Conservation (phyloP, 2,329 filamentous ascomycete genomes). For the Ceratocystis cubensis region DNA sequence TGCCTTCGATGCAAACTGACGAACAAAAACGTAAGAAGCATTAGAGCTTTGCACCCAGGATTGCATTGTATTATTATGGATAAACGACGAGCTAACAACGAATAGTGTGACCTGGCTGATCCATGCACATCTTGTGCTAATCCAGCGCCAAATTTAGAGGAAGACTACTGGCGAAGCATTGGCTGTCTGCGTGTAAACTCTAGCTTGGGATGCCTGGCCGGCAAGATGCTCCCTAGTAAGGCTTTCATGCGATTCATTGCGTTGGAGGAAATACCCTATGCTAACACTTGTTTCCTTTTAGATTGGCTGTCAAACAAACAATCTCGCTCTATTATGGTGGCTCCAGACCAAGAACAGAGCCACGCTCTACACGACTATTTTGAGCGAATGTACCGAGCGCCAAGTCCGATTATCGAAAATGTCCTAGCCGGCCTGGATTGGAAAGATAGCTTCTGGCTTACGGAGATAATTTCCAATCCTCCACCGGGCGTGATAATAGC, state of each 20-base stretch:
- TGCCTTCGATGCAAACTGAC: constrained; percentile 19
- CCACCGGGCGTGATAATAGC: constrained; percentile 14
- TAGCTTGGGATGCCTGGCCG: constrained; percentile 13
- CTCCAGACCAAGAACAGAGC: constrained; percentile 34
- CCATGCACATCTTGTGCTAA: constrained; percentile 16
- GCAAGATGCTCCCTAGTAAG: constrained; percentile 16
- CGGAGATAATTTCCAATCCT: constrained; percentile 3
- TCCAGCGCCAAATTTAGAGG: background rate
- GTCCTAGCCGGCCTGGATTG: constrained; percentile 39
- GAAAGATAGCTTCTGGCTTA: constrained; percentile 44
- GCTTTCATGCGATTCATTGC: background rate
- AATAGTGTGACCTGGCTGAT: constrained; percentile 16
- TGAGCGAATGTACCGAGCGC: constrained; percentile 34
- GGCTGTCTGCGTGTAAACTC: constrained; percentile 16
- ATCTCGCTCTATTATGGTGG: constrained; percentile 37
- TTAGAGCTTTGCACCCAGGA: background rate
- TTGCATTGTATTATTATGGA: background rate
- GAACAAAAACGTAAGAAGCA: constrained; percentile 17
- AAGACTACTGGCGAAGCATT: constrained; percentile 17
- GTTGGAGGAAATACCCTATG: background rate
- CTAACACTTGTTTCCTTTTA: background rate
- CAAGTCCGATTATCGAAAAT: constrained; percentile 31
- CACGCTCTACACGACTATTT: constrained; percentile 41
- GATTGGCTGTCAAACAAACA: constrained; percentile 25
- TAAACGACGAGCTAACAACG: background rate